Evolutionary conservation across 1,284 basidiomycete genomes (phyloP), one percentile per base, ranked within the genome.

Genomic region (Chondrostereum purpureum): DNA sequence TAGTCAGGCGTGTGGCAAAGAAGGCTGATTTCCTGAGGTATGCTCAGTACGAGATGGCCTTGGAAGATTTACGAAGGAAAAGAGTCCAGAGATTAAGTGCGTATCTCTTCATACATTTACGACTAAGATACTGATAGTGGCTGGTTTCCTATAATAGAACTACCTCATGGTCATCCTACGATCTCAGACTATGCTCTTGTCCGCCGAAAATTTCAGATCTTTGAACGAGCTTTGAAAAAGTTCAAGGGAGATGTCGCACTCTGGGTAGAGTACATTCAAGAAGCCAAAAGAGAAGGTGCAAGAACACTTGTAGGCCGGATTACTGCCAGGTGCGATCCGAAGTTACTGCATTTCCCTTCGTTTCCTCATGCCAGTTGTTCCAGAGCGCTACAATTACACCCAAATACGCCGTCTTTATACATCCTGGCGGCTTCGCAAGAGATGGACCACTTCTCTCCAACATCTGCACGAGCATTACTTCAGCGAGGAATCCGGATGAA

Each of bases 1-100:
- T 97, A 39, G 78, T 96, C 8, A 79, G 93, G 40, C 77, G 89
- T 46, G 77, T 89, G 33, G 83, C 90, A 3, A 83, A 87, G 61
- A 92, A 92, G 66, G 72, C 78, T 14, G 95, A 98, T 68, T 98
- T 86, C 67, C 70, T 95, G 56, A 83, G 88, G 43, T 98, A 99
- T 70, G 84, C 84, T 34, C 79, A 89, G 18, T 98, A 96, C 64
- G 94, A 98, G 68, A 90, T 91, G 77, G 79, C 78, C 22, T 74
- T 96, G 20, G 93, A 96, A 63, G 76, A 82, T 27, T 67, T 96
- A 48, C 70, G 91, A 27, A 73, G 77, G 57, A 88, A 91, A 55
- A 73, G 92, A 39, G 74, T 77, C 37, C 76, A 83, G 57, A 71
- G 88, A 44, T 59, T 90, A 44, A 79, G 91, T 92, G 58, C 48